Evolutionary conservation across 2,329 filamentous ascomycete genomes (phyloP).

Genomic region (Penicillium sp.): DNA sequence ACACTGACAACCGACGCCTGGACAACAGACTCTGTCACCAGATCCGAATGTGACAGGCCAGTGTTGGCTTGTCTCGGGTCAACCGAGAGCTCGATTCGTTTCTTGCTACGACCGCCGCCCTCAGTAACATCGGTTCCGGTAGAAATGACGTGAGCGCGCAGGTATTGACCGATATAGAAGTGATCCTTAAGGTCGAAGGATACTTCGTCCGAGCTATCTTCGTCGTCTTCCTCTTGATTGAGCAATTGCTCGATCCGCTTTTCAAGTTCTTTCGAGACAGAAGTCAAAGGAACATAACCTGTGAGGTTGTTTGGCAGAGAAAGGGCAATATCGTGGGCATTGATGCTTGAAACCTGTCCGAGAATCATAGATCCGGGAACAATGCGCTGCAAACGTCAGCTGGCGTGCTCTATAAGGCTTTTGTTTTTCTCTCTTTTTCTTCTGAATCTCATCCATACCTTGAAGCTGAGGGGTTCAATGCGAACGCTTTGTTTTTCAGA

Average conservation of each 20-base stretch:
- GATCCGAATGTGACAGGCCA: slow-evolving; percentile 67
- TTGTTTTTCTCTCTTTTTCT: neutral
- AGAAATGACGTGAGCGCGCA: slow-evolving; percentile 78
- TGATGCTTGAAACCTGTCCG: slow-evolving; percentile 80
- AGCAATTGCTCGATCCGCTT: slow-evolving; percentile 67
- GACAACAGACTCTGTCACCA: slow-evolving; percentile 72
- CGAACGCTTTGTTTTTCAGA: slow-evolving; percentile 58
- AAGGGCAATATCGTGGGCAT: slow-evolving; percentile 71
- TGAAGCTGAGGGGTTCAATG: slow-evolving; percentile 85
- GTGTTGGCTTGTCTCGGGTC: slow-evolving; percentile 75
- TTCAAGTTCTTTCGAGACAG: slow-evolving; percentile 79
- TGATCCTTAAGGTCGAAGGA: slow-evolving; percentile 70
- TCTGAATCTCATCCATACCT: slow-evolving; percentile 54
- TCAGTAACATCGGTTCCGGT: slow-evolving; percentile 58
- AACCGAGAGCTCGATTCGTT: slow-evolving; percentile 82
- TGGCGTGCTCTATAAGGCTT: slow-evolving; percentile 1
- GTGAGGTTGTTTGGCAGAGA: slow-evolving; percentile 89
- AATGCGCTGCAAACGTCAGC: slow-evolving; percentile 62
- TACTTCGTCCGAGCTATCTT: slow-evolving; percentile 49
- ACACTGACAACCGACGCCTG: slow-evolving; percentile 87
- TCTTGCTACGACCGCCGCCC: slow-evolving; percentile 64
- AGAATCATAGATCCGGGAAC: slow-evolving; percentile 83
- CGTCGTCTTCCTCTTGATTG: slow-evolving; percentile 59
- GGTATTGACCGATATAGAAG: slow-evolving; percentile 80
- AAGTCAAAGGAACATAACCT: slow-evolving; percentile 86